Evolutionary conservation across 2,329 filamentous ascomycete species (phyloP).

Genomic region (Aureobasidium uvarum): DNA sequence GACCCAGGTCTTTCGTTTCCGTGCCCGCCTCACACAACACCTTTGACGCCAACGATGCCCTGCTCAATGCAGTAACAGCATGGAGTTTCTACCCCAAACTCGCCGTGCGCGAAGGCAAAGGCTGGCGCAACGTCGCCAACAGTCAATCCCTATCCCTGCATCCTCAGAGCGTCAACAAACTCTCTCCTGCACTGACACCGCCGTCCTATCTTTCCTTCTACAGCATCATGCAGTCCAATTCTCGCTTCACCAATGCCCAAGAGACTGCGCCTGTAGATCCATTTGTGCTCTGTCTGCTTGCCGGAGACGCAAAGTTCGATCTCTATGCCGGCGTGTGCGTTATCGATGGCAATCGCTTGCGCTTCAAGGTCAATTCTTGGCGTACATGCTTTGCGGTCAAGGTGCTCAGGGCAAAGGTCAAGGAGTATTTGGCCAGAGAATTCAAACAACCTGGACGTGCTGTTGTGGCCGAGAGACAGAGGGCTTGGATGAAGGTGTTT

Average conservation of each 20-base stretch:
- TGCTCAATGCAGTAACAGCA: constrained; percentile 78
- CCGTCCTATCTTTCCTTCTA: constrained; percentile 90
- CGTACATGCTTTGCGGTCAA: constrained; percentile 89
- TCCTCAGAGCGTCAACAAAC: constrained; percentile 83
- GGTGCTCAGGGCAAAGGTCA: constrained; percentile 67
- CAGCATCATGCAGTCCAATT: constrained; percentile 91
- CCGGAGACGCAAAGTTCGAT: constrained; percentile 86
- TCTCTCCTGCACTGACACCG: constrained; percentile 39
- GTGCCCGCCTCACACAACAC: constrained; percentile 71
- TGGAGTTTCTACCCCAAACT: constrained; percentile 97
- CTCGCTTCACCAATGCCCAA: constrained; percentile 82
- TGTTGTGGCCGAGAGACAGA: constrained; percentile 41
- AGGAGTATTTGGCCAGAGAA: constrained; percentile 68
- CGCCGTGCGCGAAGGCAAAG: constrained; percentile 77
- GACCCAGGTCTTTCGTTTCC: constrained; percentile 74
- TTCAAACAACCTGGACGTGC: constrained; percentile 58
- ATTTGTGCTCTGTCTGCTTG: constrained; percentile 78
- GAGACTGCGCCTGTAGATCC: constrained; percentile 67
- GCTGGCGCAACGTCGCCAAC: constrained; percentile 87
- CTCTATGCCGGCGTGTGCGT: constrained; percentile 84
- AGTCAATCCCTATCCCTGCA: constrained; percentile 88
- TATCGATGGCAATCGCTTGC: constrained; percentile 81
- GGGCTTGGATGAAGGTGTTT: constrained; percentile 45
- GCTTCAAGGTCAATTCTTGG: constrained; percentile 84
- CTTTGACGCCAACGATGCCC: constrained; percentile 75